Evolutionary conservation across 148 eudicot genomes (phyloP).

Genomic region (Bassia scoparia): DNA sequence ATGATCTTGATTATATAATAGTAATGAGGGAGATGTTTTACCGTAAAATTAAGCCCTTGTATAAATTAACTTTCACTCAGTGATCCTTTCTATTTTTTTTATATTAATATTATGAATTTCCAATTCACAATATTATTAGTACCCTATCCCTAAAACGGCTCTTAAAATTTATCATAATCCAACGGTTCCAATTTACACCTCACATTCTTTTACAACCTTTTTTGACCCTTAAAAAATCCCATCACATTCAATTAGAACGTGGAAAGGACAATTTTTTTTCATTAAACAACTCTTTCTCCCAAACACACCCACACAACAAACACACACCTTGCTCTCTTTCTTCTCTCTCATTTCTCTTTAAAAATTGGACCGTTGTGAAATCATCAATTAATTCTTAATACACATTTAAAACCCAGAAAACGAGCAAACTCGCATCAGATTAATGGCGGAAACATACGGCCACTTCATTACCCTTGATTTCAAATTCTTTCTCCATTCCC

Average conservation of each 20-base stretch:
- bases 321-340: slow-evolving; percentile 14
- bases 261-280: neutral
- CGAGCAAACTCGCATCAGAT: slow-evolving; percentile 25
- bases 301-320: neutral
- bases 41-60: no score
- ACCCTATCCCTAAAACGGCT: slow-evolving; percentile 31
- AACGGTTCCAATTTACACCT: slow-evolving; percentile 30
- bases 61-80: neutral
- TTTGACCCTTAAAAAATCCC: slow-evolving; percentile 19
- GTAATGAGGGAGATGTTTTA: no score
- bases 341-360: neutral
- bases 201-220: neutral
- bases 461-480: slow-evolving; percentile 38
- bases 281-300: neutral
- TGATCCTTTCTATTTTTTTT: neutral
- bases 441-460: slow-evolving; percentile 37
- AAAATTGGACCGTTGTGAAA: slow-evolving; percentile 49
- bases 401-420: slow-evolving; percentile 7
- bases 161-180: slow-evolving; percentile 20
- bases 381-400: neutral
- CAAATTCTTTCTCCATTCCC: slow-evolving; percentile 35
- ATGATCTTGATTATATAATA: no score
- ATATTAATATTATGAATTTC: neutral
- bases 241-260: slow-evolving; percentile 39
- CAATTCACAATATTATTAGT: slow-evolving; percentile 6